These are phyloP conservation scores for Fusarium pseudocircinatum DNA, from an alignment of 2,329 filamentous ascomycete genomes.

Conservation along the genomic window DNA sequence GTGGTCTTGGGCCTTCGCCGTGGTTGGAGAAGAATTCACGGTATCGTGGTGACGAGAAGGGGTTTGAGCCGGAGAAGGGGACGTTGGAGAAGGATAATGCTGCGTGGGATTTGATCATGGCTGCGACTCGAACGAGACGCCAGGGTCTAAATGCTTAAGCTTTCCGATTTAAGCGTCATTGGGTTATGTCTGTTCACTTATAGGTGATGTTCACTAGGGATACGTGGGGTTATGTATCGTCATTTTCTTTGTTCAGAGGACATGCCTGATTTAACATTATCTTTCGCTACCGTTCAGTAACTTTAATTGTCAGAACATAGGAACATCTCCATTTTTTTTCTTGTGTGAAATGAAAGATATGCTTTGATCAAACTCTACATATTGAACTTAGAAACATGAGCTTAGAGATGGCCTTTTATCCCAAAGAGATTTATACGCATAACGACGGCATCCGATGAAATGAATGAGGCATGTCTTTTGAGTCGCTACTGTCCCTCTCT, in stretches of 20 bases:
- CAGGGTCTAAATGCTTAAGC: fast-evolving
- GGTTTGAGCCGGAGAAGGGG: background rate
- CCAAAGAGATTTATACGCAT: fast-evolving
- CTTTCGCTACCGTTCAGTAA: fast-evolving
- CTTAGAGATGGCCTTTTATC: fast-evolving
- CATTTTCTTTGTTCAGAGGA: background rate
- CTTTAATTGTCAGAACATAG: fast-evolving
- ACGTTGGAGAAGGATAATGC: constrained; percentile 1
- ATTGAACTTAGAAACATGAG: fast-evolving
- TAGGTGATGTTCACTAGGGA: fast-evolving
- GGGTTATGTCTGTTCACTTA: too few species aligned
- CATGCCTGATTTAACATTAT: fast-evolving
- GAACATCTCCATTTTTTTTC: too few species aligned
- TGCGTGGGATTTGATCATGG: background rate
- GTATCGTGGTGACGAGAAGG: fast-evolving
- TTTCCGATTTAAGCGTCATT: fast-evolving
- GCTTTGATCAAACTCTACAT: background rate
- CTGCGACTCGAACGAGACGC: background rate
- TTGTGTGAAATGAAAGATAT: fast-evolving
- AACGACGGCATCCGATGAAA: fast-evolving
- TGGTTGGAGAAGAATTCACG: background rate
- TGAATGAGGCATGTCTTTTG: fast-evolving
- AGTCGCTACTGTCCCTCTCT: fast-evolving
- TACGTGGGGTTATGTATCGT: background rate
- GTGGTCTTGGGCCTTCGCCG: background rate